Evolutionary conservation across 2,329 filamentous ascomycete genomes (phyloP), one percentile per base, ranked within the genome.

Genomic region (Nannizziopsis barbatae): DNA sequence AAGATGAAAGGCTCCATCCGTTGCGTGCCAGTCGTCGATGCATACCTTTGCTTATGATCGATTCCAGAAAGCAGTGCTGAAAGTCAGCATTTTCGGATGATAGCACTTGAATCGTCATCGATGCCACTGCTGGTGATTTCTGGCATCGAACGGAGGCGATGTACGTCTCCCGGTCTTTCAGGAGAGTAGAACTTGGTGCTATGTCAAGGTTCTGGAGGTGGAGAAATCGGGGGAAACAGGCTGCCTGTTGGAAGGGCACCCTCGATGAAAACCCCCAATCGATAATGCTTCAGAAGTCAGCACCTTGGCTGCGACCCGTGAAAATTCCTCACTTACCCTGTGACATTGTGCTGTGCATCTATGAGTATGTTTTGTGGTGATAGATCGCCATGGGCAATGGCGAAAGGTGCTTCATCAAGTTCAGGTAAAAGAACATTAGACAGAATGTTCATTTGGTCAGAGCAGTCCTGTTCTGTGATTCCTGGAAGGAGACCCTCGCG

Each of bases 331-430:
- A 8, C 49, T 44, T 31, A 51, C 49, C 45, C 49, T 45, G 39
- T 48, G 49, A 51, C 37, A 20, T 51, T 51, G 40, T 51, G 45
- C 12, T 51, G 39, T 33, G 45, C 39, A 47, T 51, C 44, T 22
- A 51, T 36, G 37, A 51, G 43, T 22, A 51, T 48, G 45, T 51
- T 51, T 30, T 35, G 32, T 33, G 49, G 35, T n/a, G 44, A 48
- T 18, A 51, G 20, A 46, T 51, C 44, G 9, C 49, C 49, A 41
- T 51, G 49, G 5, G 47, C 49, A 36, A 51, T 51, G 33, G 45
- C 43, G 35, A 47, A 51, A 12, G 49, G 45, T 22, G 44, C 18
- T 9, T 48, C 36, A 11, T 51, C 49, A 22, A 51, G 38, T 33
- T 40, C 33, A 5, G 5, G 40, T 15, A 44, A 17, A 10, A 51